Percentiles rank a stretch among this genome's conserved stretches.
phyloP scores from a whole-genome alignment of 1,284 basidiomycete species.

The Cystobasidiaceae sp. region DNA sequence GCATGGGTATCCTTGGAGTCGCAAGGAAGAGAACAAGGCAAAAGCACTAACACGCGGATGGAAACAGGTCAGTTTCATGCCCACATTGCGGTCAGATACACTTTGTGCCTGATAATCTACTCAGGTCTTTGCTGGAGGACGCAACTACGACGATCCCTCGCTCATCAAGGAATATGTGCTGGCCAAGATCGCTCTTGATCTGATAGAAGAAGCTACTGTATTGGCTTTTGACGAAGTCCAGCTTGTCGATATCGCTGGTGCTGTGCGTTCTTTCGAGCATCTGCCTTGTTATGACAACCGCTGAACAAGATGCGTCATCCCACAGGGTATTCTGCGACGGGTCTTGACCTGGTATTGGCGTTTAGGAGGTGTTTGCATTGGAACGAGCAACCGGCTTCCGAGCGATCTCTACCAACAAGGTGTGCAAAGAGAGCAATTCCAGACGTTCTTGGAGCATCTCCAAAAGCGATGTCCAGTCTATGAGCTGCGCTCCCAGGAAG shows the following conservation, averaged over 20 bases:
- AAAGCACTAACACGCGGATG: slow-evolving; percentile 41
- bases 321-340: slow-evolving; percentile 56
- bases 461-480: slow-evolving; percentile 60
- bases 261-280: slow-evolving; percentile 44
- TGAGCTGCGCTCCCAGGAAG: slow-evolving; percentile 51
- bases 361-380: slow-evolving; percentile 63
- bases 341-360: slow-evolving; percentile 70
- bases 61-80: slow-evolving; percentile 13
- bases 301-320: neutral
- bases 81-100: neutral
- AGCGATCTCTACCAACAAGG: slow-evolving; percentile 62
- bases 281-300: neutral
- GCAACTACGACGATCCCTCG: slow-evolving; percentile 49
- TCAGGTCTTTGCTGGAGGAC: slow-evolving; percentile 49
- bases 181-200: slow-evolving; percentile 30
- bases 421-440: slow-evolving; percentile 56
- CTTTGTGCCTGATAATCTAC: slow-evolving; percentile 35
- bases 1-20: slow-evolving; percentile 41
- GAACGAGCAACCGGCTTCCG: slow-evolving; percentile 49
- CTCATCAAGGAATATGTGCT: slow-evolving; percentile 50
- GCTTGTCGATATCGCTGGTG: slow-evolving; percentile 63
- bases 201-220: slow-evolving; percentile 51
- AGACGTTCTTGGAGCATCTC: slow-evolving; percentile 61
- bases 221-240: slow-evolving; percentile 67
- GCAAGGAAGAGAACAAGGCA: slow-evolving; percentile 41